Conservation (phyloP, 805 yeast species). For the Wickerhamomyces kurtzmanii region DNA sequence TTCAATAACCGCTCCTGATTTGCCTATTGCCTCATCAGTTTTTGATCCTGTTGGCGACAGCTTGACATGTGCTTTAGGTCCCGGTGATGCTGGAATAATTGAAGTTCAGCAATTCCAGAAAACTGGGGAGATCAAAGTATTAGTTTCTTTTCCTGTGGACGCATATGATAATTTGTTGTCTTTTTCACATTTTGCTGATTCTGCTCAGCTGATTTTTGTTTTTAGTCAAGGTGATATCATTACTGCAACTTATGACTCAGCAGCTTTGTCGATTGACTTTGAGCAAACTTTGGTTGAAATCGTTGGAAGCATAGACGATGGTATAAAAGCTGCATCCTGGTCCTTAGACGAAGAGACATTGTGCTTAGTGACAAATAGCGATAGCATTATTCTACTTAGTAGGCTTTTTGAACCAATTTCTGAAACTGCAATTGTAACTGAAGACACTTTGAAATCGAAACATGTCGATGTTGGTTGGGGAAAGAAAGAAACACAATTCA, state of each 20-base stretch:
- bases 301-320: slow-evolving; percentile 77
- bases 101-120: slow-evolving; percentile 76
- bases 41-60: slow-evolving; percentile 73
- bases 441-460: slow-evolving; percentile 59
- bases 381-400: slow-evolving; percentile 56
- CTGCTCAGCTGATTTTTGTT: slow-evolving; percentile 55
- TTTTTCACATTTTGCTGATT: slow-evolving; percentile 63
- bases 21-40: slow-evolving; percentile 39
- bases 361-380: slow-evolving; percentile 53
- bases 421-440: slow-evolving; percentile 47
- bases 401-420: slow-evolving; percentile 71
- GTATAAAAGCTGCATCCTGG: slow-evolving; percentile 71
- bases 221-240: slow-evolving; percentile 69
- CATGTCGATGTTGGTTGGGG: slow-evolving; percentile 99
- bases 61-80: slow-evolving; percentile 53
- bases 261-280: slow-evolving; percentile 27
- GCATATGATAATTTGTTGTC: slow-evolving; percentile 35
- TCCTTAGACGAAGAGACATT: slow-evolving; percentile 87
- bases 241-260: slow-evolving; percentile 49
- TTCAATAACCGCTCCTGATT: slow-evolving; percentile 56
- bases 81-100: slow-evolving; percentile 40
- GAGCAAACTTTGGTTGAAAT: slow-evolving; percentile 53
- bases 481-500: slow-evolving; percentile 89
- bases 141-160: slow-evolving; percentile 53
- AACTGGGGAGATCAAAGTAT: slow-evolving; percentile 42